Evolutionary conservation across 2,329 filamentous ascomycete species (phyloP).

Genomic region (Cordyceps cateniannulata): DNA sequence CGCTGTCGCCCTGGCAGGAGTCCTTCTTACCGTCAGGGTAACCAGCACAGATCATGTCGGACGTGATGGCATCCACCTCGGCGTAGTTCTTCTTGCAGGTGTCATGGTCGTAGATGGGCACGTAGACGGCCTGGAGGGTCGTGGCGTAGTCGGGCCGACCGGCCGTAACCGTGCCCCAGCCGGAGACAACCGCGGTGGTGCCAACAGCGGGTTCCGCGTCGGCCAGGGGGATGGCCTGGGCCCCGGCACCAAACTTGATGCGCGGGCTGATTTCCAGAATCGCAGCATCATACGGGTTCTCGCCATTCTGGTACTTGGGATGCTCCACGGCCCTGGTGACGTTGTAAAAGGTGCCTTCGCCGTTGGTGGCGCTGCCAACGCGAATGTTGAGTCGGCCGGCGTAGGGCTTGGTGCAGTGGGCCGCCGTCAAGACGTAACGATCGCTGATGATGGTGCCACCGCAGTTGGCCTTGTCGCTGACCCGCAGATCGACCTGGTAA

Average conservation of each 20-base stretch:
- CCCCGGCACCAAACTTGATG: not conserved
- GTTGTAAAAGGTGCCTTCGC: not conserved
- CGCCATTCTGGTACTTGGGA: not conserved
- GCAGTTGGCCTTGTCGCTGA: not conserved
- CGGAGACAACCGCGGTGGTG: not conserved
- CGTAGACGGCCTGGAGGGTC: not conserved
- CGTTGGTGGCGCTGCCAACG: not conserved
- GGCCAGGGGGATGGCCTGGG: not conserved
- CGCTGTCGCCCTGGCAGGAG: conserved; percentile 27
- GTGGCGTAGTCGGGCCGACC: not conserved
- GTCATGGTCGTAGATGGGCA: not conserved
- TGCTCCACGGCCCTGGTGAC: not conserved
- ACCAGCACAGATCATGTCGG: conserved; percentile 28
- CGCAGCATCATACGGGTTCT: not conserved
- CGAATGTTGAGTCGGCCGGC: not conserved
- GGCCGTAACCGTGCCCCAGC: not conserved
- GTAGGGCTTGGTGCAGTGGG: not conserved
- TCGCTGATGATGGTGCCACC: conserved; percentile 2
- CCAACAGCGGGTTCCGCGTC: not conserved
- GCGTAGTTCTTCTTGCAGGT: not conserved
- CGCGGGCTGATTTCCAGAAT: not conserved
- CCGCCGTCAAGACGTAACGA: not conserved
- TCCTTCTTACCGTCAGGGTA: conserved; percentile 22
- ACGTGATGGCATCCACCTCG: conserved; percentile 17
- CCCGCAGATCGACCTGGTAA: not conserved